Evolutionary conservation across 148 eudicot species (phyloP).

Genomic region (Dianthus caryophyllus): DNA sequence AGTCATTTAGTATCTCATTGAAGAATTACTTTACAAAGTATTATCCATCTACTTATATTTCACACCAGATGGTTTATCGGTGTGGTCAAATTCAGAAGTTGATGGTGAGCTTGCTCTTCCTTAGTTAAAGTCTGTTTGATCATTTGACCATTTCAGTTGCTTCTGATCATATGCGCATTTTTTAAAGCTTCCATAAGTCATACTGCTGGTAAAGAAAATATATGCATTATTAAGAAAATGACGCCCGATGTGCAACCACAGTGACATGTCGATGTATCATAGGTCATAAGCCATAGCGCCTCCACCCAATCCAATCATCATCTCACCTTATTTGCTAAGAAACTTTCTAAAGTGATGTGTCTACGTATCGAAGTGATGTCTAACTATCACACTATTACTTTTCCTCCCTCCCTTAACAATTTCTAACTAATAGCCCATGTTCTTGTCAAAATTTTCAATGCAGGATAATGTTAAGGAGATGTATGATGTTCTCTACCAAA

Average conservation of each 20-base stretch:
- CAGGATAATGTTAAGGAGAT: slow-evolving; percentile 59
- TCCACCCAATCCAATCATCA: no score
- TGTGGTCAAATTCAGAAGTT: slow-evolving; percentile 65
- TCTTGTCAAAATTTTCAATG: slow-evolving; percentile 15
- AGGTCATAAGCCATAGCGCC: no score
- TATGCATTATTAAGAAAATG: not conserved
- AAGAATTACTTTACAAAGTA: slow-evolving; percentile 54
- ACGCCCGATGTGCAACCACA: no score
- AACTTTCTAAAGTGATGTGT: no score
- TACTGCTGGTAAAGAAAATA: not conserved
- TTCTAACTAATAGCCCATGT: not conserved
- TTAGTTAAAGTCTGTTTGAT: slow-evolving; percentile 10
- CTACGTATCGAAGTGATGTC: no score
- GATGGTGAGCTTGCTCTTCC: slow-evolving; percentile 49
- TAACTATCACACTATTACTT: no score
- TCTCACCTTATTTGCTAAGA: no score
- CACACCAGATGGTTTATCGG: slow-evolving; percentile 83
- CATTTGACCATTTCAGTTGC: not conserved
- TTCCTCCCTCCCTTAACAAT: not conserved
- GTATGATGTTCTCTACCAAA: slow-evolving; percentile 35
- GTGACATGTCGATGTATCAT: no score
- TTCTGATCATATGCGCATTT: not conserved
- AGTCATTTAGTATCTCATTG: slow-evolving; percentile 52
- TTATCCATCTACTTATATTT: slow-evolving; percentile 64
- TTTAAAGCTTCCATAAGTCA: not conserved